A percentile compares a stretch with the other conserved stretches of the same genome.
phyloP scores from a whole-genome alignment of 139 green algal genomes.

The Axilococcus clingmanii region DNA sequence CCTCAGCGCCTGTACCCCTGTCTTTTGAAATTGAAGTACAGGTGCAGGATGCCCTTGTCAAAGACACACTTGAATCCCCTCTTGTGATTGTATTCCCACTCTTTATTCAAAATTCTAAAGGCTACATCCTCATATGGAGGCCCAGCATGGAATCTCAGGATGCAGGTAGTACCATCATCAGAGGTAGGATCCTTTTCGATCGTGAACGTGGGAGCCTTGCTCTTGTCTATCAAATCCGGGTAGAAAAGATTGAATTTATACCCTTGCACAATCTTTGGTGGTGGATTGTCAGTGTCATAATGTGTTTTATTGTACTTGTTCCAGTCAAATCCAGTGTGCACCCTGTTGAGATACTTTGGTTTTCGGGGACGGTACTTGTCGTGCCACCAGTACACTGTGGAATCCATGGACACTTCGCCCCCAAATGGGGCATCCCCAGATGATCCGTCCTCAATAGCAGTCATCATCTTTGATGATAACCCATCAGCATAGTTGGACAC shows the following conservation, averaged over 20 bases:
- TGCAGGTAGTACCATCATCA: conserved; percentile 71
- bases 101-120: conserved; percentile 94
- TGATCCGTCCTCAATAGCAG: too few species aligned
- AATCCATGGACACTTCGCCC: conserved; percentile 58
- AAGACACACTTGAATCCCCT: conserved; percentile 95
- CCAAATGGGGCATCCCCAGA: conserved; percentile 62
- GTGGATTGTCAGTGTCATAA: conserved; percentile 98
- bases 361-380: conserved; percentile 95
- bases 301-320: conserved; percentile 99
- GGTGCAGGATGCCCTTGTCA: conserved; percentile 93
- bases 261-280: conserved; percentile 83
- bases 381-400: conserved; percentile 94
- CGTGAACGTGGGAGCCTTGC: conserved; percentile 42
- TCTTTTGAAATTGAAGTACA: conserved; percentile 98
- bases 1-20: conserved; percentile 65
- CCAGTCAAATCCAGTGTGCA: conserved; percentile 96
- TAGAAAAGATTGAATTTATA: conserved; percentile 99
- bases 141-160: conserved; percentile 88
- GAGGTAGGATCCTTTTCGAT: conserved; percentile 59
- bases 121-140: conserved; percentile 92
- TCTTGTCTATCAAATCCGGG: conserved; percentile 90
- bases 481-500: conserved; percentile 6
- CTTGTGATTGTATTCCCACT: conserved; percentile 69
- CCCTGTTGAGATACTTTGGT: conserved; percentile 99
- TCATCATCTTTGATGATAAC: too few species aligned